phyloP scores from a whole-genome alignment of 169 alveolate genomes.

The Eimeria acervulina region DNA sequence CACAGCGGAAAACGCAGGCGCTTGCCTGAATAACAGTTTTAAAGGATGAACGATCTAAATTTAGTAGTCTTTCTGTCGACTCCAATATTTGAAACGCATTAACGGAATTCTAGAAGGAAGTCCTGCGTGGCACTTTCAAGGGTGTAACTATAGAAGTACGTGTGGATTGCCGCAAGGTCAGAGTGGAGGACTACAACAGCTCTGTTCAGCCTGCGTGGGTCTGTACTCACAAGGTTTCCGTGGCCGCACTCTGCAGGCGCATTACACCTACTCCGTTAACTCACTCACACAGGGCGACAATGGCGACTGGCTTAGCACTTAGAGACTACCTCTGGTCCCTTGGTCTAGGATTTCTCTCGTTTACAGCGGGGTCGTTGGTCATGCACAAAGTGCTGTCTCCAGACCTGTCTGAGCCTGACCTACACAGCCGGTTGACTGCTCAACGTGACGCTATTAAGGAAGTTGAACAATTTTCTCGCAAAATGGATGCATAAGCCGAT shows the following conservation, averaged over 20 bases:
- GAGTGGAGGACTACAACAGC: too few species aligned
- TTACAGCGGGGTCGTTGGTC: conserved; percentile 71
- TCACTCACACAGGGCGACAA: background rate
- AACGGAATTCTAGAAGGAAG: background rate
- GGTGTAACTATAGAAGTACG: background rate
- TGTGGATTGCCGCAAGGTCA: background rate
- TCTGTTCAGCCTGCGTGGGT: background rate
- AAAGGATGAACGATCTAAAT: background rate
- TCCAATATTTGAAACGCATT: background rate
- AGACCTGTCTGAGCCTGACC: conserved; percentile 81
- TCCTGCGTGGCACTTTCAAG: background rate
- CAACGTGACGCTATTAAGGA: conserved; percentile 81
- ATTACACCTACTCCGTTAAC: background rate
- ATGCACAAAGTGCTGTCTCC: conserved; percentile 76
- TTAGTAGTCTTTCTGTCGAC: background rate
- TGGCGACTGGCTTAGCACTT: conserved; percentile 40
- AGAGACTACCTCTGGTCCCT: conserved; percentile 61
- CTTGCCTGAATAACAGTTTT: background rate
- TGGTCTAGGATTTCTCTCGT: conserved; percentile 65
- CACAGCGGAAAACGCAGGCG: background rate
- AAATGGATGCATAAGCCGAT: background rate
- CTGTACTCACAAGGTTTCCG: background rate
- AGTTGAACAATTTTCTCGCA: conserved; percentile 63
- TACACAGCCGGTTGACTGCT: conserved; percentile 48
- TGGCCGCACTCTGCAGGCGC: background rate